phyloP scores from a whole-genome alignment of 441 rosid genomes.

The Populus hybrid region DNA sequence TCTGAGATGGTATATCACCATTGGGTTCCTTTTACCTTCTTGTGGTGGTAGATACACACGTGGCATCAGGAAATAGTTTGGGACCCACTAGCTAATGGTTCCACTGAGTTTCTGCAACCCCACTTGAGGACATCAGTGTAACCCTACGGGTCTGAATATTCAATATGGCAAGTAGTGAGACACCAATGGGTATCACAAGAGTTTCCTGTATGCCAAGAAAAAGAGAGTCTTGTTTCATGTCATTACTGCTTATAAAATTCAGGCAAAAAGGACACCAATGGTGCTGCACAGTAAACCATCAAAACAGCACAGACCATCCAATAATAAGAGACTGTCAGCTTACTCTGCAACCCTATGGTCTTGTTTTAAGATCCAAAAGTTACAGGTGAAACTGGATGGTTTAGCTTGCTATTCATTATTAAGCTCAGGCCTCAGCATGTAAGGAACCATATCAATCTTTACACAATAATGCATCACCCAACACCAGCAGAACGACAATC shows the following conservation, averaged over 20 bases:
- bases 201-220: not conserved
- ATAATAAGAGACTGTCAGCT: not conserved
- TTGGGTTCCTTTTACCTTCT: not conserved
- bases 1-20: no score
- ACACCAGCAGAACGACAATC: not conserved
- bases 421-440: not conserved
- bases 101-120: not conserved
- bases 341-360: not conserved
- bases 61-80: not conserved
- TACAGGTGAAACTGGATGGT: not conserved
- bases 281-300: not conserved
- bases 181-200: not conserved
- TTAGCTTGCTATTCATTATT: not conserved
- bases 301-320: not conserved
- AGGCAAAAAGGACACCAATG: not conserved
- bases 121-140: not conserved
- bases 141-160: not conserved
- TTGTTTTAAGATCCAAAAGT: not conserved
- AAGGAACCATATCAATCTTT: not conserved
- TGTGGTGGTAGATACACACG: not conserved
- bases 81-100: constrained; percentile 15
- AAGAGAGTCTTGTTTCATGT: not conserved
- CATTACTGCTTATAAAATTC: no score
- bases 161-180: constrained; percentile 7
- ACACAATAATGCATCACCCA: constrained; percentile 1